A percentile compares a stretch with the other conserved stretches of the same genome.
Evolutionary conservation across 176 grass and related monocot species (phyloP).

Genomic region (Ananas comosus): DNA sequence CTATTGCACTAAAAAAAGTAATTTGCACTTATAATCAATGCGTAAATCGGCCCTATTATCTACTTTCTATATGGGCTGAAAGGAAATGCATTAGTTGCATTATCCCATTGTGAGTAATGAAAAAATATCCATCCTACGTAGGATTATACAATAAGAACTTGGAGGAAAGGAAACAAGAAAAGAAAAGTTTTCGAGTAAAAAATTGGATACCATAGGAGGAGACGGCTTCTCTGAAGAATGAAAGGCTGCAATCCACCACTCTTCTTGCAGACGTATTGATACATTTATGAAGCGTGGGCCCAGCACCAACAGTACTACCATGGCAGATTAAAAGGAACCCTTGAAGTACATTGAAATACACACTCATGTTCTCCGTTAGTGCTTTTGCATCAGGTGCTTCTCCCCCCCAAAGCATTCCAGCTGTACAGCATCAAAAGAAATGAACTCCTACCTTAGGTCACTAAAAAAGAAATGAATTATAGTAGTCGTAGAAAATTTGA

Average conservation of each 20-base stretch:
- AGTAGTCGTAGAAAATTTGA: neutral
- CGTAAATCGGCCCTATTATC: neutral
- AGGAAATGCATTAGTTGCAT: neutral
- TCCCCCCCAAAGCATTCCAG: constrained; percentile 88
- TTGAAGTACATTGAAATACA: constrained; percentile 73
- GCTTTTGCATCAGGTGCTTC: constrained; percentile 54
- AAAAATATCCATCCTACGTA: neutral
- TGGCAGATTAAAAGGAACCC: constrained; percentile 87
- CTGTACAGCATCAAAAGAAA: constrained; percentile 24
- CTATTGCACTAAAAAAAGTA: neutral
- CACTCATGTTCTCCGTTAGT: constrained; percentile 64
- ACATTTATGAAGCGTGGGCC: constrained; percentile 65
- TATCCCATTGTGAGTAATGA: neutral
- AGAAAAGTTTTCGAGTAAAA: neutral
- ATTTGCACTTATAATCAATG: neutral
- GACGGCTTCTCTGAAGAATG: constrained; percentile 68
- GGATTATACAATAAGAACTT: neutral
- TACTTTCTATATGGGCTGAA: neutral
- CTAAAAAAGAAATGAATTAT: neutral
- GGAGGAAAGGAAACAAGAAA: neutral
- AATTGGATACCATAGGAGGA: constrained; percentile 48
- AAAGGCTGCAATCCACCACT: constrained; percentile 62
- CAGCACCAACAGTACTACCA: constrained; percentile 57
- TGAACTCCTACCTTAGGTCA: neutral
- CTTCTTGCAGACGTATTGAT: constrained; percentile 52